Evolutionary conservation across 2,329 filamentous ascomycete genomes (phyloP).

Genomic region (Decorospora gaudefroyi): DNA sequence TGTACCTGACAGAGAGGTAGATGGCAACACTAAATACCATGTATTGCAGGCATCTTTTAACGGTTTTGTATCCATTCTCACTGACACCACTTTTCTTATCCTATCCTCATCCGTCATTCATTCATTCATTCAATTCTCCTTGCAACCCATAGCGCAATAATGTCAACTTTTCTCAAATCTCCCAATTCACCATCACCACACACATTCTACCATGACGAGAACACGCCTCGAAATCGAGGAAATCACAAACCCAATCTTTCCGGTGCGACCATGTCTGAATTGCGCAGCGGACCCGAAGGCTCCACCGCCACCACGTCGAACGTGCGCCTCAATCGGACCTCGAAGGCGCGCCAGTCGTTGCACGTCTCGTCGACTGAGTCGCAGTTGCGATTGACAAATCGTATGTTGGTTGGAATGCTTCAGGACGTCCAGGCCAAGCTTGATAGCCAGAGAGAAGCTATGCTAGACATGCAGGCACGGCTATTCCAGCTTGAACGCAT

Average conservation of each 20-base stretch:
- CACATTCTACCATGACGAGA: conserved; percentile 14
- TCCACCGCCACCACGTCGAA: conserved; percentile 18
- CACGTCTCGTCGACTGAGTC: conserved; percentile 34
- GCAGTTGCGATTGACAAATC: conserved; percentile 31
- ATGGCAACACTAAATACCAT: no score
- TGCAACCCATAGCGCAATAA: conserved; percentile 8
- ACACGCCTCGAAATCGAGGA: conserved; percentile 2
- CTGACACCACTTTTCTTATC: conserved; percentile 4
- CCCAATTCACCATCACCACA: conserved; percentile 14
- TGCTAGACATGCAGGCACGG: conserved; percentile 38
- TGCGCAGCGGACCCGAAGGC: conserved; percentile 20
- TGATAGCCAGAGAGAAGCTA: conserved; percentile 28
- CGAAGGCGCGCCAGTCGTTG: conserved; percentile 28
- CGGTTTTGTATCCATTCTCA: conserved; percentile 1
- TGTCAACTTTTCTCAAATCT: conserved; percentile 21
- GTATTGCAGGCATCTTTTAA: no score
- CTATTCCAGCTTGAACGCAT: conserved; percentile 33
- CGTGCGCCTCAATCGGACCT: conserved; percentile 1
- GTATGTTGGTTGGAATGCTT: conserved; percentile 35
- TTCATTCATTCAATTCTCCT: neutral
- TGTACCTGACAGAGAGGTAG: no score
- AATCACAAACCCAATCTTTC: conserved; percentile 29
- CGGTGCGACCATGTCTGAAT: conserved; percentile 28
- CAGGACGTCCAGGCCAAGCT: conserved; percentile 38
- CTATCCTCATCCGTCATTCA: conserved; percentile 1